Conservation (phyloP, 179 eudicot species). For the Patellifolia procumbens region DNA sequence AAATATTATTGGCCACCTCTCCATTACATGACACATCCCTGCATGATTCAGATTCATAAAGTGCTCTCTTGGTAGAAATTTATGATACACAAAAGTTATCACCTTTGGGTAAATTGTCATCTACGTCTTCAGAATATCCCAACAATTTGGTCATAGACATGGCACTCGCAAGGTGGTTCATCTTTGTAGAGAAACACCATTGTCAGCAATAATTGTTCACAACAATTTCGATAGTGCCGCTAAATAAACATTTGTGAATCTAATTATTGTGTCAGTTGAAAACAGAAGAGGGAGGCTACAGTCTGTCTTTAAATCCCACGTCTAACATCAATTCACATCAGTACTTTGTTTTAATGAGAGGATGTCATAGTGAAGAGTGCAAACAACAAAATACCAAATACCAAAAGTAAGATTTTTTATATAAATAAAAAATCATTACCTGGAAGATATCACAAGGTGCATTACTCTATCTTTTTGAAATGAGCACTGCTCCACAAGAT, state of each 20-base stretch:
- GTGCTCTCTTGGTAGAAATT: no score
- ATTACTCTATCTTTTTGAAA: constrained; percentile 86
- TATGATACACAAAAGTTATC: no score
- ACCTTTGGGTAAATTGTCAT: no score
- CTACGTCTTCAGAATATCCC: background rate
- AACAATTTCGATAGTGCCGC: background rate
- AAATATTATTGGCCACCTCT: no score
- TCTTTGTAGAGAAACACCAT: background rate
- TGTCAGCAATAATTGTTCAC: background rate
- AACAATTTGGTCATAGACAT: background rate
- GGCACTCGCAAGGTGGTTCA: background rate
- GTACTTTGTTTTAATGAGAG: background rate
- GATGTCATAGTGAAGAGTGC: background rate
- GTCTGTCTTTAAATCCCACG: background rate
- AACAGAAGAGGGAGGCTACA: background rate
- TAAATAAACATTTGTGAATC: background rate
- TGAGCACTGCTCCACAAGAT: constrained; percentile 97
- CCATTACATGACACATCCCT: no score
- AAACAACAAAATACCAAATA: background rate
- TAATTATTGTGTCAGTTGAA: background rate
- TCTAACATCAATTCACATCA: background rate
- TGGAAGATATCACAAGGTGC: constrained; percentile 85
- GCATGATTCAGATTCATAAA: no score
- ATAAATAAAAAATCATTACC: constrained; percentile 45
- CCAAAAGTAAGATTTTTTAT: background rate